Conservation (phyloP, 2,329 filamentous ascomycete genomes). For the Cytospora piceae region DNA sequence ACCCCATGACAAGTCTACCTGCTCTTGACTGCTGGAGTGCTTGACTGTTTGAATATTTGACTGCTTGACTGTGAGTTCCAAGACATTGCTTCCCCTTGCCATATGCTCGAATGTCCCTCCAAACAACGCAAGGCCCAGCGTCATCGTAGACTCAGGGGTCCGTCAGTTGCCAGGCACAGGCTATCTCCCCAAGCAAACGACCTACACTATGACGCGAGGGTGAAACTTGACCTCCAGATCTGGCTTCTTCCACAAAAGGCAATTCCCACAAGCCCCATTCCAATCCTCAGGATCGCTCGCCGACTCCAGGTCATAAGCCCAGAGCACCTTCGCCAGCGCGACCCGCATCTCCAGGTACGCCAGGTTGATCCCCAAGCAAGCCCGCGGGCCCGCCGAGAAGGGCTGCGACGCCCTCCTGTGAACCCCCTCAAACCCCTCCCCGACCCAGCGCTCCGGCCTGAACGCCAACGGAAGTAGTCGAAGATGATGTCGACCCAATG, state of each 20-base stretch:
- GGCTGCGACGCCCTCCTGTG: slow-evolving; percentile 27
- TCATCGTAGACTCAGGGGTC: not conserved
- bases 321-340: slow-evolving; percentile 33
- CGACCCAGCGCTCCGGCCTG: slow-evolving; percentile 53
- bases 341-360: slow-evolving; percentile 35
- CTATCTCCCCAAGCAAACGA: not conserved
- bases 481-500: slow-evolving; percentile 36
- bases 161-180: not conserved
- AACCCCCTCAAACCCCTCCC: slow-evolving; percentile 34
- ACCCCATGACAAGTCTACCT: no score
- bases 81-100: not conserved
- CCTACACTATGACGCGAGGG: slow-evolving; percentile 10
- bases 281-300: slow-evolving; percentile 26
- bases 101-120: not conserved
- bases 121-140: no score
- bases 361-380: slow-evolving; percentile 29
- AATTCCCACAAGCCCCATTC: slow-evolving; percentile 34
- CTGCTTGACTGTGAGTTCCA: no score
- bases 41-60: no score
- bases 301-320: slow-evolving; percentile 35
- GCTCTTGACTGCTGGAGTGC: no score
- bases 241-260: slow-evolving; percentile 40
- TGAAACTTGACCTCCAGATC: slow-evolving; percentile 31
- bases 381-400: slow-evolving; percentile 22
- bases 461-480: slow-evolving; percentile 44